A percentile compares a stretch with the other conserved stretches of the same genome.
Conservation (phyloP, 495 filamentous ascomycete species). For the Evernia prunastri region DNA sequence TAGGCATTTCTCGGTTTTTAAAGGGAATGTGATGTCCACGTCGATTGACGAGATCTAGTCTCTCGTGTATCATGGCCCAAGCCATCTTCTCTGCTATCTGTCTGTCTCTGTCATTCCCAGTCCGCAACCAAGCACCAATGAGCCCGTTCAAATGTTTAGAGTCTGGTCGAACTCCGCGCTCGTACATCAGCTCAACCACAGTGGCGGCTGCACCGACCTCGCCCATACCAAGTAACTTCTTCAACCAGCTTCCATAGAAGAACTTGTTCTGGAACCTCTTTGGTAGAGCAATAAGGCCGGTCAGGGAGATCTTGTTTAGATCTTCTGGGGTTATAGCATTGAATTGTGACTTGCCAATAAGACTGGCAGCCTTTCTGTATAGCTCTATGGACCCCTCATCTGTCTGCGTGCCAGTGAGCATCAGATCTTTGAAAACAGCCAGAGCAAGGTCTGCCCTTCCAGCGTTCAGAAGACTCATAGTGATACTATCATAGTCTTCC, state of each 20-base stretch:
- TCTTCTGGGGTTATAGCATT: constrained; percentile 41
- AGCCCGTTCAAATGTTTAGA: constrained; percentile 69
- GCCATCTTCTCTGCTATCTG: constrained; percentile 61
- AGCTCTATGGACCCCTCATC: constrained; percentile 44
- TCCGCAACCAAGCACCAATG: constrained; percentile 66
- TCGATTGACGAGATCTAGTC: constrained; percentile 51
- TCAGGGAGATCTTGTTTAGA: constrained; percentile 47
- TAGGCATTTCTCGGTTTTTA: not conserved
- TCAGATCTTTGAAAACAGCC: constrained; percentile 77
- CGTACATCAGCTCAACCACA: constrained; percentile 62
- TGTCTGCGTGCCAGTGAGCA: constrained; percentile 55
- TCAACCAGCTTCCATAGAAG: constrained; percentile 77
- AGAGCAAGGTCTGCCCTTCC: constrained; percentile 57
- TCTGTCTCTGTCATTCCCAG: constrained; percentile 44
- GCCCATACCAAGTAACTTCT: constrained; percentile 66
- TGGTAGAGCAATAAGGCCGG: constrained; percentile 50
- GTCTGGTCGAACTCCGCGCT: constrained; percentile 56
- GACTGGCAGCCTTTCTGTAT: constrained; percentile 40
- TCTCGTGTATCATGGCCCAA: constrained; percentile 69
- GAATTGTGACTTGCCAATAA: constrained; percentile 43
- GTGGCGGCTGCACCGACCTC: constrained; percentile 61
- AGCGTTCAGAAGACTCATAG: constrained; percentile 53
- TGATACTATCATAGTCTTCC: constrained; percentile 67
- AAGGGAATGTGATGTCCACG: constrained; percentile 24
- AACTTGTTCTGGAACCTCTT: constrained; percentile 63